A percentile compares a stretch with the other conserved stretches of the same genome.
phyloP scores from a whole-genome alignment of 169 alveolate genomes.

The Eimeria necatrix region DNA sequence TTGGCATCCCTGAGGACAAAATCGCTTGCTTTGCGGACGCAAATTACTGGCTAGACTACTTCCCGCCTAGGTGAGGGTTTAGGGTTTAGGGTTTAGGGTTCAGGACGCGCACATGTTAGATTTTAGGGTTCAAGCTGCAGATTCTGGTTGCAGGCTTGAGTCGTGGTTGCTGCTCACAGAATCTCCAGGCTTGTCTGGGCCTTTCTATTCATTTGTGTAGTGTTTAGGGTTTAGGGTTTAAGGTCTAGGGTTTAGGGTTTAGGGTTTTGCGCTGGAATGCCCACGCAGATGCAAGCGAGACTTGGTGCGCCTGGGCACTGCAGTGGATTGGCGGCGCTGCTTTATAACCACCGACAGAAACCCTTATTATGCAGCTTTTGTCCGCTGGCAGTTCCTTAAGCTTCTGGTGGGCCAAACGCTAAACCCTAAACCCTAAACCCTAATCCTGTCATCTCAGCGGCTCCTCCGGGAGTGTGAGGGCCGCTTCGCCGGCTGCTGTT shows the following conservation, averaged over 20 bases:
- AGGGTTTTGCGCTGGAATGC: neutral
- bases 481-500: neutral
- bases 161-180: neutral
- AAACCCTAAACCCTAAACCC: conserved; percentile 26
- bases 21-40: conserved; percentile 97
- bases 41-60: conserved; percentile 97
- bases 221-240: conserved; percentile 21
- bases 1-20: conserved; percentile 97
- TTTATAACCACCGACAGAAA: conserved; percentile 99
- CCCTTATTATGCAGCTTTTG: conserved; percentile 96
- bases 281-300: conserved; percentile 37
- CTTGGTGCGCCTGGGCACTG: conserved; percentile 62
- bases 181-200: neutral
- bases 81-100: conserved; percentile 35
- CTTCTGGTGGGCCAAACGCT: conserved; percentile 88
- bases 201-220: neutral
- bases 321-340: conserved; percentile 98
- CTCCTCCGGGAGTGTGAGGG: neutral
- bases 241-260: conserved; percentile 27
- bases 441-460: neutral
- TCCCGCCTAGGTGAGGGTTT: conserved; percentile 93
- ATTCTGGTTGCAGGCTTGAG: neutral
- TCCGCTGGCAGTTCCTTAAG: conserved; percentile 98
- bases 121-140: neutral
- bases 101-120: conserved; percentile 83